phyloP scores from a whole-genome alignment of 768 basidiomycete genomes.

The Boletus sp. region DNA sequence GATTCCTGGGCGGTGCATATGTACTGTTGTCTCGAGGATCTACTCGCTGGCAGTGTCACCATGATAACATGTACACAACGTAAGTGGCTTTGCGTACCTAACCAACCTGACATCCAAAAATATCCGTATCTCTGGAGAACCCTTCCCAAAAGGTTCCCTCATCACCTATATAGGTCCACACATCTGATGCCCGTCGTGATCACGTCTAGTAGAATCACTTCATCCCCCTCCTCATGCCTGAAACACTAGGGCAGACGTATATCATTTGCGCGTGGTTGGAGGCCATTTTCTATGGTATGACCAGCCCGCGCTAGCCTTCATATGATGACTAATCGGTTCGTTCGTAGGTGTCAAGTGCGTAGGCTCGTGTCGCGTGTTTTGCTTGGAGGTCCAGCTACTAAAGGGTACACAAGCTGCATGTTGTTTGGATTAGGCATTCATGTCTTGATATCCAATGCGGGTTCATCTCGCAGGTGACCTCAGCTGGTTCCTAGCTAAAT shows the following conservation, averaged over 20 bases:
- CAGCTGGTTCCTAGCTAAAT: neutral
- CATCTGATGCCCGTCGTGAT: neutral
- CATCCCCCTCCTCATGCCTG: constrained; percentile 2
- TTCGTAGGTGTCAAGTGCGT: constrained; percentile 12
- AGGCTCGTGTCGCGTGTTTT: too few species aligned
- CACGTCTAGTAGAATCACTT: neutral
- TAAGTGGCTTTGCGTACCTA: too few species aligned
- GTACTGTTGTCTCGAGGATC: too few species aligned
- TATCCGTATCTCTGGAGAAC: too few species aligned
- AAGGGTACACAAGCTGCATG: constrained; percentile 7
- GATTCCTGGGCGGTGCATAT: too few species aligned
- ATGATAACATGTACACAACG: too few species aligned
- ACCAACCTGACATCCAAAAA: too few species aligned
- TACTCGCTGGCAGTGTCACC: too few species aligned
- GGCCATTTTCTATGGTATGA: constrained; percentile 17
- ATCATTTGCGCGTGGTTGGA: constrained; percentile 15
- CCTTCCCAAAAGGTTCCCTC: too few species aligned
- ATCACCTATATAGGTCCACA: neutral
- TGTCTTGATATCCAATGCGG: neutral
- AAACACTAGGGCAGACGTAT: constrained; percentile 16
- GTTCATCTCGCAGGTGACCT: constrained; percentile 7
- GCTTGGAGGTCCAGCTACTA: neutral
- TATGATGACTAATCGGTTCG: neutral
- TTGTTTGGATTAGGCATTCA: constrained; percentile 12
- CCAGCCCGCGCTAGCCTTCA: neutral